Evolutionary conservation across 2,329 filamentous ascomycete genomes (phyloP).

Genomic region (Ophiostoma tasmaniense): DNA sequence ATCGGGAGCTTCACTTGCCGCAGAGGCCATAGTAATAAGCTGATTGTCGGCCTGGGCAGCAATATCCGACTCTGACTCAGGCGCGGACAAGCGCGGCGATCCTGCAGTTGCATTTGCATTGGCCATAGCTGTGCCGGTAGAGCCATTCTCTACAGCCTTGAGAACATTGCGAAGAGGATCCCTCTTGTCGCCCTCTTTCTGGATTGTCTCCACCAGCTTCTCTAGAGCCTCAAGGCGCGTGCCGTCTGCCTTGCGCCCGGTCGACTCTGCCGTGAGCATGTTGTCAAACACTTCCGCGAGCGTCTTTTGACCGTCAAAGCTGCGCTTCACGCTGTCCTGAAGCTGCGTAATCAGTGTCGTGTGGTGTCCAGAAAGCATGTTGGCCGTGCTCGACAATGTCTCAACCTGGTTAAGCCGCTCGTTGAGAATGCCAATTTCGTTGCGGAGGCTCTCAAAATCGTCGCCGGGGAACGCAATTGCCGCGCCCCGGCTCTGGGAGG

Average conservation of each 20-base stretch:
- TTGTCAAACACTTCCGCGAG: slow-evolving; percentile 11
- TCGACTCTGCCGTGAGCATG: slow-evolving; percentile 3
- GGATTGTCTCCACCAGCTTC: not conserved
- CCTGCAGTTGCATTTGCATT: not conserved
- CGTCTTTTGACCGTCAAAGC: not conserved
- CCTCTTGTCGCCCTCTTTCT: not conserved
- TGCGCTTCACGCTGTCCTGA: not conserved
- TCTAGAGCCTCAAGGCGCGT: slow-evolving; percentile 10
- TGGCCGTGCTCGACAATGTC: not conserved
- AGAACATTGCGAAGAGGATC: not conserved
- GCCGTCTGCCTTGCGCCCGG: slow-evolving; percentile 3
- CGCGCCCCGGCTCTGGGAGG: not conserved
- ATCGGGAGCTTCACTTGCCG: not conserved
- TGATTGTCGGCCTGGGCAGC: not conserved
- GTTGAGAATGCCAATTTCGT: slow-evolving; percentile 15
- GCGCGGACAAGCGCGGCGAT: not conserved
- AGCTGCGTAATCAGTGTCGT: not conserved
- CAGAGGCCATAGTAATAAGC: not conserved
- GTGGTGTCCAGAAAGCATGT: not conserved
- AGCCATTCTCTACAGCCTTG: not conserved
- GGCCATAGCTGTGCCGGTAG: not conserved
- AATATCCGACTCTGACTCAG: not conserved
- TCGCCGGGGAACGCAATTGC: slow-evolving; percentile 17
- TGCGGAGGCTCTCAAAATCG: slow-evolving; percentile 18
- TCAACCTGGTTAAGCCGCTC: slow-evolving; percentile 11